Base-by-base conservation (phyloP, 805 yeast species). In the Candida gorgasii region DNA sequence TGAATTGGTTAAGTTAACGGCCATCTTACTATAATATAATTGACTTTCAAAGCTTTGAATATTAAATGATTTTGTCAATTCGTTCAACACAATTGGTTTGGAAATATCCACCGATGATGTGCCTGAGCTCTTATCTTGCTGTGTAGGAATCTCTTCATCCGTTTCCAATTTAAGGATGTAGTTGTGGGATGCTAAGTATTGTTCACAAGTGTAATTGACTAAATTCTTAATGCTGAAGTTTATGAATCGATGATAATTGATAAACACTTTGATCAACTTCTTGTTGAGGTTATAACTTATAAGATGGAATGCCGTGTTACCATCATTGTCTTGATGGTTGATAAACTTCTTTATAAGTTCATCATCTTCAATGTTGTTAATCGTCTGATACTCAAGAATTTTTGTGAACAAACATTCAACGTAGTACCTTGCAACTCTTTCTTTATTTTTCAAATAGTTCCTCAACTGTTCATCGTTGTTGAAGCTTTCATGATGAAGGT, bases 251-350 rank as follows among this genome's bases (percentile, higher is more conserved):
- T 97, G 97, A 44, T 88, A 84, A 48, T 85, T 92, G 32, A 93
- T 65, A 41, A 93, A 73, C 45, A 88, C 89, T 47, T 86, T 88
- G 17, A 87, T 89, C 42, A 93, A 78, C 39, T 86, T 81, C 42
- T 75, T 64, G 37, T 84, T 78, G 16, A 96, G 93, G 16, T 76
- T 66, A 30, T 80, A 72, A 16, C 97, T 93, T 0, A 95, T 95
- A 43, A 93, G 86, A 58, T 90, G 95, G 46, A 93, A 71, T 36
- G 97, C 90, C 0, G 99, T 93, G 59, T 93, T 97, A 18, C 99
- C 99, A 55, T 90, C 90, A 42, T 80, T 72, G 65, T 93, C 99
- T 49, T 84, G 87, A n/a, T 86, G 85, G 59, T 93, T 92, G 40
- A 92, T 83, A 52, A 93, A 66, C 40, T 67, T 62, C 20, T 52